Base-by-base conservation (phyloP, 257 asterid species). In the Fraxinus quadrangulata region DNA sequence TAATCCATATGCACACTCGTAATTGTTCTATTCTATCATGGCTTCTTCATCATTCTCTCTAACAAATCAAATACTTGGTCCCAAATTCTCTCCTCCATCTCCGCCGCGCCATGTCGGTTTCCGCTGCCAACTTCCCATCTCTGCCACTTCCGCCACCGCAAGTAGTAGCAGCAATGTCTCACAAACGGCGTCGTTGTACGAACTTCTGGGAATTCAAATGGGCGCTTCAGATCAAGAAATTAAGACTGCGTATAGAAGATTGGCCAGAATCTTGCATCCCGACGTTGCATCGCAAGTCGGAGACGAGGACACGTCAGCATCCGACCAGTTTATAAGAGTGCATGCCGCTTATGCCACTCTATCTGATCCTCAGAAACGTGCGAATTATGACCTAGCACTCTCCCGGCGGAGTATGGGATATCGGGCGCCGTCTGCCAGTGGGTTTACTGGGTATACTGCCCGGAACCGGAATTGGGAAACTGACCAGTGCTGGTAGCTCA, bases 261-360 rank as follows among this genome's bases (percentile, higher is more conserved):
- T 83, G 61, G 86, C 86, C 26, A 79, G 86, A 74, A 30, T 28
- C n/a, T 54, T 68, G 37, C 86, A 83, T 68, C 86, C 86, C 10
- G 86, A 83, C 47, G 83, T 75, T 5, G 70, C 75, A 2, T 31
- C 71, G n/a, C 5, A 42, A 0, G 24, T 6, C 5, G 45, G 54
- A 34, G 66, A 13, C n/a, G 74, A 82, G 9, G 69, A 72, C 49
- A 19, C 56, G 31, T 76, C 80, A 17, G 12, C 82, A 11, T 75
- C 71, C 14, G 81, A 83, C 28, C 83, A 83, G 56, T 83, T 83
- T 54, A 76, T 83, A 65, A 79, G 77, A 71, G 75, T 83, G 12
- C 86, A 83, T 67, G 74, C 86, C 24, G 88, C 88, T 0, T 85
- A 85, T 36, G 78, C 73, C 23, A 85, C 83, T 71, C 88, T 85